phyloP scores from a whole-genome alignment of 768 basidiomycete genomes.

The Mycena latifolia region DNA sequence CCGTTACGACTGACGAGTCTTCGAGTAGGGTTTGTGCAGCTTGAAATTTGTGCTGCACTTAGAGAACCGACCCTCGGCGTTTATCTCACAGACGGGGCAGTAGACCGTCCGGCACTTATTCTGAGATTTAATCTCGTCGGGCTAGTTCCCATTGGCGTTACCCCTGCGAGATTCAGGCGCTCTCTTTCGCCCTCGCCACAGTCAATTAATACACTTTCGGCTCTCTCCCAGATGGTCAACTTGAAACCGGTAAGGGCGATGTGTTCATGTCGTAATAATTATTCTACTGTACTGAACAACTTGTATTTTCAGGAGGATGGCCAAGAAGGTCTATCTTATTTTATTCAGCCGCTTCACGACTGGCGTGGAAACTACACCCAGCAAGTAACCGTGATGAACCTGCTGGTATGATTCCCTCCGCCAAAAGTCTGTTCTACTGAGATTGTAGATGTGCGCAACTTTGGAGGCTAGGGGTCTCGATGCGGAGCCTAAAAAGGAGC shows the following conservation, averaged over 20 bases:
- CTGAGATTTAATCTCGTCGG: neutral
- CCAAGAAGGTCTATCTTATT: too few species aligned
- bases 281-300: too few species aligned
- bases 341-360: too few species aligned
- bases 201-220: neutral
- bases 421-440: too few species aligned
- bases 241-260: neutral
- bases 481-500: too few species aligned
- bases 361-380: too few species aligned
- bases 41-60: neutral
- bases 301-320: too few species aligned
- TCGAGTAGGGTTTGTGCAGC: neutral
- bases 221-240: neutral
- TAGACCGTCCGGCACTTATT: neutral
- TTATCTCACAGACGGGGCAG: neutral
- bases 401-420: too few species aligned
- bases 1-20: too few species aligned
- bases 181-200: neutral
- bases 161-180: neutral
- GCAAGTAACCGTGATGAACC: too few species aligned
- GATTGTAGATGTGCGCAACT: too few species aligned
- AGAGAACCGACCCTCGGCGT: neutral
- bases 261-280: neutral
- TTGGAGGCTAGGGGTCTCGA: too few species aligned
- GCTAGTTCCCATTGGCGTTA: neutral